These are phyloP conservation scores for Diplodia scrobiculata DNA, from an alignment of 2,329 filamentous ascomycete genomes.

Conservation along the genomic window DNA sequence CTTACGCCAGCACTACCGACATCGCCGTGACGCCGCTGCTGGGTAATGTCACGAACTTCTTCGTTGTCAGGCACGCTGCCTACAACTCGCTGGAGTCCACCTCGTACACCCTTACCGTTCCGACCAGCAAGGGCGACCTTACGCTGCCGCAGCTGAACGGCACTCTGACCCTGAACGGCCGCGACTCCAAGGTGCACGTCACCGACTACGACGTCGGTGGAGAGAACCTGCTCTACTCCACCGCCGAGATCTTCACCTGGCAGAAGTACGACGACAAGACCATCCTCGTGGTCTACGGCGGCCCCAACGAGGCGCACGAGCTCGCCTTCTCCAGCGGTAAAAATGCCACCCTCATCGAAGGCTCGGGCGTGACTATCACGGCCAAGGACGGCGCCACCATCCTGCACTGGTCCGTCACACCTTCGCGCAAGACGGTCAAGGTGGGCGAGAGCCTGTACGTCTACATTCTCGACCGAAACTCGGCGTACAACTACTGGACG, in stretches of 20 bases:
- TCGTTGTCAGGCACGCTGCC: constrained; percentile 65
- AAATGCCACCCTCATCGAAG: constrained; percentile 46
- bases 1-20: constrained; percentile 47
- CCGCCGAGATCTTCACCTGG: constrained; percentile 68
- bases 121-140: constrained; percentile 60
- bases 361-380: constrained; percentile 44
- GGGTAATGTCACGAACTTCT: constrained; percentile 61
- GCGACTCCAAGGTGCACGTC: constrained; percentile 69
- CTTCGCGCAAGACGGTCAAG: constrained; percentile 56
- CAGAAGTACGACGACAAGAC: constrained; percentile 63
- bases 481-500: constrained; percentile 37
- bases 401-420: constrained; percentile 59
- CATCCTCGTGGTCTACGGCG: constrained; percentile 66
- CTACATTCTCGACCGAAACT: constrained; percentile 56
- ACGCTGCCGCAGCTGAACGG: constrained; percentile 62
- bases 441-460: constrained; percentile 55
- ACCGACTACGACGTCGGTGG: constrained; percentile 66
- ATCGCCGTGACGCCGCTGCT: constrained; percentile 65
- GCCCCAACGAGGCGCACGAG: constrained; percentile 64
- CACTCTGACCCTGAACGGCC: constrained; percentile 59
- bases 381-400: constrained; percentile 50
- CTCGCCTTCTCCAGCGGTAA: constrained; percentile 53
- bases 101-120: constrained; percentile 64
- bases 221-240: constrained; percentile 65
- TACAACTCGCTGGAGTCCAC: constrained; percentile 62